A percentile compares a stretch with the other conserved stretches of the same genome.
These are phyloP conservation scores for Aspergillus sp. DNA, from an alignment of 2,329 filamentous ascomycete genomes.

Conservation along the genomic window DNA sequence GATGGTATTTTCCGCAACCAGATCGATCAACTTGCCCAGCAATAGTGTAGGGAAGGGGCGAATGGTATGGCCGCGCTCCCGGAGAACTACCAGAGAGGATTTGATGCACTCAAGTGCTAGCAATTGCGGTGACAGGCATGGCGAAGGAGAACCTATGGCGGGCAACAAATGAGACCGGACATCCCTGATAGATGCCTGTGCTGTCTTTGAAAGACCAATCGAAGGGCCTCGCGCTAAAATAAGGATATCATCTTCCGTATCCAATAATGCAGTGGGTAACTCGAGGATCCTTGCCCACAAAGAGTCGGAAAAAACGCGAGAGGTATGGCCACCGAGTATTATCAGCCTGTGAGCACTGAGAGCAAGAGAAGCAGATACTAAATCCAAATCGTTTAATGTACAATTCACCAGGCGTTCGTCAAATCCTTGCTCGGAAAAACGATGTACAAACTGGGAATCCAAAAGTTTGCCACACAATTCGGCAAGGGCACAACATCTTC, in stretches of 20 bases:
- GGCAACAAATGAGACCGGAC: constrained; percentile 24
- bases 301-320: constrained; percentile 27
- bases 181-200: constrained; percentile 30
- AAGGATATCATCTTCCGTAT: constrained; percentile 28
- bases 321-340: constrained; percentile 25
- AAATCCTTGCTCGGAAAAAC: constrained; percentile 71
- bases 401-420: constrained; percentile 67
- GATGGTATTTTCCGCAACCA: constrained; percentile 23
- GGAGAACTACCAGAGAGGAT: constrained; percentile 30
- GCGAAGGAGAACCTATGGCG: constrained; percentile 22
- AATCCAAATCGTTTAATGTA: constrained; percentile 60
- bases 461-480: constrained; percentile 56
- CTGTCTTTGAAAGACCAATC: constrained; percentile 30
- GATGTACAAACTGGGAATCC: constrained; percentile 39
- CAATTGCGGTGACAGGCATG: constrained; percentile 31
- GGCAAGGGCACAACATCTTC: constrained; percentile 54
- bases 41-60: constrained; percentile 26
- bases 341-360: constrained; percentile 35
- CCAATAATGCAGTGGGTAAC: constrained; percentile 28
- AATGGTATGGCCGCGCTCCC: constrained; percentile 30
- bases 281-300: constrained; percentile 35
- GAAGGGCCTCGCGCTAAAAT: constrained; percentile 21
- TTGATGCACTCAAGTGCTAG: constrained; percentile 35
- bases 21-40: constrained; percentile 29
- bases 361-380: constrained; percentile 31